Evolutionary conservation across 2,329 filamentous ascomycete species (phyloP).

Genomic region (Pseudogymnoascus sp.): DNA sequence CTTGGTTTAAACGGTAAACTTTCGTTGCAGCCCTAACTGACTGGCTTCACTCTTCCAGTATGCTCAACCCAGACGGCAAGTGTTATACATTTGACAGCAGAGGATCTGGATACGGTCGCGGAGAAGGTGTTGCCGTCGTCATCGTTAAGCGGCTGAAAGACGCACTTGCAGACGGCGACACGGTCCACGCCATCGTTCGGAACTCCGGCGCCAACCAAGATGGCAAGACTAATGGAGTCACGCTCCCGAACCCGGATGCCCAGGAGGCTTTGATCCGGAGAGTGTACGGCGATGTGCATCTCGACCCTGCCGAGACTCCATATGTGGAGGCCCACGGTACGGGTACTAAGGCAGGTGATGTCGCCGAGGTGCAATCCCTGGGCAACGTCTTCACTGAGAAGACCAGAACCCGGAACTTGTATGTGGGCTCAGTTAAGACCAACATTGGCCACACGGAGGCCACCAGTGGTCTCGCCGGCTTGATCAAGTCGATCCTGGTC

Average conservation of each 20-base stretch:
- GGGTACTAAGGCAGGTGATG: no score
- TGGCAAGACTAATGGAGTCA: slow-evolving; percentile 37
- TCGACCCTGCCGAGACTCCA: slow-evolving; percentile 10
- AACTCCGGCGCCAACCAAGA: slow-evolving; percentile 36
- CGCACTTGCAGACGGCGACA: slow-evolving; percentile 35
- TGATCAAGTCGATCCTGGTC: no score
- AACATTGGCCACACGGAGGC: slow-evolving; percentile 19
- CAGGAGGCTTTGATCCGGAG: slow-evolving; percentile 30
- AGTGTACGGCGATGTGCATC: slow-evolving; percentile 22
- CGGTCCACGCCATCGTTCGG: slow-evolving; percentile 36
- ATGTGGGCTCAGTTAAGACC: slow-evolving; percentile 17
- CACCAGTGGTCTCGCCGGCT: no score
- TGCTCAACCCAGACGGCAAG: slow-evolving; percentile 17
- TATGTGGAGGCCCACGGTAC: no score
- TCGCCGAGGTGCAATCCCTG: slow-evolving; percentile 9
- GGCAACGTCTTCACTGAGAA: background rate
- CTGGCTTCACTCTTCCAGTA: background rate
- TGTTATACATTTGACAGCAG: slow-evolving; percentile 32
- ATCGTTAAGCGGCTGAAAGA: slow-evolving; percentile 35
- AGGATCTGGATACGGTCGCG: slow-evolving; percentile 39
- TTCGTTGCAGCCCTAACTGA: background rate
- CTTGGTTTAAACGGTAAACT: background rate
- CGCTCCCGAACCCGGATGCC: slow-evolving; percentile 31
- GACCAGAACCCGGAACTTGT: slow-evolving; percentile 4
- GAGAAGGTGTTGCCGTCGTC: slow-evolving; percentile 36